These are phyloP conservation scores for Nitzschia sp. DNA, from an alignment of 108 stramenopile species.

Conservation along the genomic window DNA sequence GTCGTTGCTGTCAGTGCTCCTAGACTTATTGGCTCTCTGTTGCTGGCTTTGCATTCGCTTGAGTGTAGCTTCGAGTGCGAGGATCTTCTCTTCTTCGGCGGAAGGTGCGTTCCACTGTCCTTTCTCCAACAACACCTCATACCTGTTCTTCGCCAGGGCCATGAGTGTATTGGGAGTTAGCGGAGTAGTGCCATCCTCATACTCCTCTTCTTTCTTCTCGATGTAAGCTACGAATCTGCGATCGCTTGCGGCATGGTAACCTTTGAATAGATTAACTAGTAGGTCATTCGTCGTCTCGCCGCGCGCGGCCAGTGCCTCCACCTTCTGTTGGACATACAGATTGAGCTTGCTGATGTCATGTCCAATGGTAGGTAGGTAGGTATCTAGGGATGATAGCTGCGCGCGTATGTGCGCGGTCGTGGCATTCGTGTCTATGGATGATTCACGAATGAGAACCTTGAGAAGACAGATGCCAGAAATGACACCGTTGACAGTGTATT, in stretches of 20 bases:
- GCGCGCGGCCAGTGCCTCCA: slow-evolving; percentile 20
- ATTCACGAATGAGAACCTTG: slow-evolving; percentile 34
- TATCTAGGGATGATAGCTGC: slow-evolving; percentile 26
- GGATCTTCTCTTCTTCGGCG: slow-evolving; percentile 25
- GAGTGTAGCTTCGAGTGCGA: slow-evolving; percentile 29
- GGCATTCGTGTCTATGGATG: slow-evolving; percentile 33
- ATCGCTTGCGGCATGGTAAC: slow-evolving; percentile 24
- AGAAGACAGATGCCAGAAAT: slow-evolving; percentile 19
- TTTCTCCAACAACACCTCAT: slow-evolving; percentile 6
- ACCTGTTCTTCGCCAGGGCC: slow-evolving; percentile 27
- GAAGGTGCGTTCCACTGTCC: slow-evolving; percentile 17
- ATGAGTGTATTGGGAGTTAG: slow-evolving; percentile 18
- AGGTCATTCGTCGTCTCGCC: slow-evolving; percentile 34
- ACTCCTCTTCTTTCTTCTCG: slow-evolving; percentile 17
- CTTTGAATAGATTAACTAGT: slow-evolving; percentile 38
- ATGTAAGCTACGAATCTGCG: slow-evolving; percentile 34
- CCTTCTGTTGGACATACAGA: slow-evolving; percentile 12
- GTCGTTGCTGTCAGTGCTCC: background rate
- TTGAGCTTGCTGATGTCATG: slow-evolving; percentile 37
- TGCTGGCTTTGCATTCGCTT: too few species aligned
- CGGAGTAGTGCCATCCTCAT: slow-evolving; percentile 30
- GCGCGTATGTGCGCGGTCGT: slow-evolving; percentile 18
- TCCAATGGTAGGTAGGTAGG: slow-evolving; percentile 17
- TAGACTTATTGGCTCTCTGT: too few species aligned
- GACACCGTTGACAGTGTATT: background rate